Evolutionary conservation across 2,329 filamentous ascomycete species (phyloP), one percentile per base, ranked within the genome.

Genomic region (Pseudogymnoascus sp.): DNA sequence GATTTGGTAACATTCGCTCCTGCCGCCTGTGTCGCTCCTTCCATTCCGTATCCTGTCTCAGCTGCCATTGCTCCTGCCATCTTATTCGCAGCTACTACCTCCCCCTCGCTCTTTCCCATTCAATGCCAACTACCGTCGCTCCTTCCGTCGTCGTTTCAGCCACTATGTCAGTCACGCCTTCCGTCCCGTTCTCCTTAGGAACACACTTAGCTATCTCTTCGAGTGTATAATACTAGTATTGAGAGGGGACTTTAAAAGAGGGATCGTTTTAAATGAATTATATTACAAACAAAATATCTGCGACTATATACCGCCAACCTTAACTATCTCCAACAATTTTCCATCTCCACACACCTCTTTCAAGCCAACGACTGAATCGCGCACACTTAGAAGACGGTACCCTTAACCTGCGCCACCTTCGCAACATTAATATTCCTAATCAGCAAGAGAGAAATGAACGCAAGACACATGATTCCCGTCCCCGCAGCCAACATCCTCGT

Each of bases 401-500:
- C 79, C 70, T 78, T 77, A 16, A 76, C 75, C 69, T 82, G 75
- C 66, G 76, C 74, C 16, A 76, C 69, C 31, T 77, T 72, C 61
- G 76, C 78, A 40, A 83, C 72, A 40, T 79, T 75, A 36, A 81
- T 75, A 65, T 82, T 75, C 63, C 73, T 74, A 76, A 80, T 81
- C 63, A 81, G 69, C 1, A 72, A 65, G n/a, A 78, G 72, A 63
- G 70, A 76, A 1, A 75, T 66, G 37, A 83, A 71, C 0, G 73
- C 71, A 11, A 82, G 65, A 2, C 68, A 31, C 70, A 83, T 75
- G 6, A 83, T 71, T 4, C 74, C 78, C 7, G 79, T 76, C 16
- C 80, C 81, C 0, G 78, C 77, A 63, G 82, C 80, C 51, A 82
- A 70, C 78, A 83, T 80, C n/a, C 75, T 71, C 37, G 75, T 75